These are phyloP conservation scores for Beauveria bassiana DNA, from an alignment of 2,329 filamentous ascomycete species.

Conservation along the genomic window DNA sequence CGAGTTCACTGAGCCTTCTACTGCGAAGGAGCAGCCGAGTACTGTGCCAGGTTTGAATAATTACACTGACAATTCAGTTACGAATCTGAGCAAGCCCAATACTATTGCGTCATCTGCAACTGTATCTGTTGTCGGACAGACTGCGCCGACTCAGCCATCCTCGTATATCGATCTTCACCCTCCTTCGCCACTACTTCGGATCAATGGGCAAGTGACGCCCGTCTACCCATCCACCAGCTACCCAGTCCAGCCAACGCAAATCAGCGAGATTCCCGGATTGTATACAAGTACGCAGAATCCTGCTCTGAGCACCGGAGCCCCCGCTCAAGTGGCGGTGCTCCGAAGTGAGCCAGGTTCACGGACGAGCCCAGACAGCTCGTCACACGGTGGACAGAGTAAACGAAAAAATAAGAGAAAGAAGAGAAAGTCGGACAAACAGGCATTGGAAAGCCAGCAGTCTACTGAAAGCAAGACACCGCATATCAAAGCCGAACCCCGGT, in stretches of 20 bases:
- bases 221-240: conserved; percentile 63
- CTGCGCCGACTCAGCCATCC: background rate
- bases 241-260: conserved; percentile 47
- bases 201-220: conserved; percentile 64
- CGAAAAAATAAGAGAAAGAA: conserved; percentile 40
- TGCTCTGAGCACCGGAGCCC: conserved; percentile 20
- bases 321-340: conserved; percentile 51
- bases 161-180: conserved; percentile 25
- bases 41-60: conserved; percentile 25
- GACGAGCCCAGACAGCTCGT: conserved; percentile 55
- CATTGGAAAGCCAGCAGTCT: conserved; percentile 25
- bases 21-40: conserved; percentile 5
- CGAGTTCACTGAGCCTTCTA: background rate
- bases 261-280: conserved; percentile 1
- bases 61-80: conserved; percentile 15
- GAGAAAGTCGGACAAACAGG: conserved; percentile 44
- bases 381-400: conserved; percentile 44
- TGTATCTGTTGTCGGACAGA: background rate
- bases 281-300: background rate
- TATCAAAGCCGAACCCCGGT: conserved; percentile 59
- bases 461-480: conserved; percentile 39
- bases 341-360: conserved; percentile 39
- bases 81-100: conserved; percentile 16
- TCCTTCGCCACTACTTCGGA: conserved; percentile 59
- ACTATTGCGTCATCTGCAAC: conserved; percentile 17